Percentiles rank a stretch among this genome's conserved stretches.
Conservation (phyloP, 176 grass and related monocot species). For the Melocanna baccifera region DNA sequence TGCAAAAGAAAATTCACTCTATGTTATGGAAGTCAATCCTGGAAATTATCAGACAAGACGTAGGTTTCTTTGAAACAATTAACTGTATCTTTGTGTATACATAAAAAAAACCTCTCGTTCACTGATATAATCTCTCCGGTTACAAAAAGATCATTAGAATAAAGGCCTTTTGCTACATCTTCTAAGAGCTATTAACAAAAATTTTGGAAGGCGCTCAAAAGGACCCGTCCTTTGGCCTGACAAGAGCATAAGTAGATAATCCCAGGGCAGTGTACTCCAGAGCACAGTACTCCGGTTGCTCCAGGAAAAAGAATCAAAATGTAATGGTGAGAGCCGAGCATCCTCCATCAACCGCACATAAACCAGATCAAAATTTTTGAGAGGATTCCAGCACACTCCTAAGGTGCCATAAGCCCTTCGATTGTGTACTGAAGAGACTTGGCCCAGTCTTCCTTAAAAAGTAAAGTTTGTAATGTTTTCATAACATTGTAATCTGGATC, state of each 20-base stretch:
- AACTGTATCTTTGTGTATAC: conserved; percentile 14
- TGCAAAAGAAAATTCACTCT: background rate
- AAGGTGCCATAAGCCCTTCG: conserved; percentile 86
- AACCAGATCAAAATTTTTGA: conserved; percentile 42
- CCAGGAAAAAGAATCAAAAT: conserved; percentile 19
- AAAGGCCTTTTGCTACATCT: conserved; percentile 34
- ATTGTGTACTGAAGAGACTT: conserved; percentile 90
- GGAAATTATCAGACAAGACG: background rate
- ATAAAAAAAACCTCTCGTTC: background rate
- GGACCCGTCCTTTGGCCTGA: conserved; percentile 28
- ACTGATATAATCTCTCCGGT: conserved; percentile 1
- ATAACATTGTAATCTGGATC: conserved; percentile 98
- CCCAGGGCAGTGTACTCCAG: background rate
- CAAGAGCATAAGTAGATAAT: conserved; percentile 5
- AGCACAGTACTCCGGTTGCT: conserved; percentile 18
- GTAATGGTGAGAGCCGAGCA: conserved; percentile 2
- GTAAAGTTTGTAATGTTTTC: conserved; percentile 76
- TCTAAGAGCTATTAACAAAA: conserved; percentile 42
- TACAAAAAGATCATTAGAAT: conserved; percentile 32
- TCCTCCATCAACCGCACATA: conserved; percentile 18
- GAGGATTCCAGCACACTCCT: conserved; percentile 21
- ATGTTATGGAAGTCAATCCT: background rate
- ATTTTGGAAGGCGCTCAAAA: conserved; percentile 7
- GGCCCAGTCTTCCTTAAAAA: conserved; percentile 94
- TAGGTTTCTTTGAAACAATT: conserved; percentile 8